Evolutionary conservation across 1,284 basidiomycete species (phyloP), one percentile per base, ranked within the genome.

Genomic region (Malassezia vespertilionis): DNA sequence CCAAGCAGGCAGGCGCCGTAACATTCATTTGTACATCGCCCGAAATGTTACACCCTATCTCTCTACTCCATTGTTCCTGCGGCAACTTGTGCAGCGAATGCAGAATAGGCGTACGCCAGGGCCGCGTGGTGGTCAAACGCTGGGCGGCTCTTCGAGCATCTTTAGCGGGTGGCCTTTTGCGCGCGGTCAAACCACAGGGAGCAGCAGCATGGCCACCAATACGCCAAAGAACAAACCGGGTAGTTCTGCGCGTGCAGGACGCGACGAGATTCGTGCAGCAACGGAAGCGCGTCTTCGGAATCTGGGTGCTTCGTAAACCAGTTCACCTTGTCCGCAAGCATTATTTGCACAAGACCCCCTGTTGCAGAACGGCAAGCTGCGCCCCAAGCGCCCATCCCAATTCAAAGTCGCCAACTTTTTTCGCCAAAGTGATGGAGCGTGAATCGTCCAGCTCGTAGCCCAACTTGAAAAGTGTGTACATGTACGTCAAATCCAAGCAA

Each of bases 401-500:
- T 78, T 96, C 93, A 4, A 89, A 90, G 5, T 83, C 86, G 21
- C 78, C 78, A 36, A 97, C 78, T 77, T 85, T 82, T 77, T 96
- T 96, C 61, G 62, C 67, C 20, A 67, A 48, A 18, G 57, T 61
- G 15, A 70, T 40, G 34, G 52, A 41, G 82, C 90, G 31, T 86
- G 37, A 85, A 81, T 57, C 58, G 9, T 48, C 55, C n/a, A 66
- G 54, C 52, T 71, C 65, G 53, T 71, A 72, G 3, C 68, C 76
- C 0, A 90, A 75, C 46, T 82, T 77, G 42, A 97, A 73, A 52
- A 97, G 72, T 28, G 80, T 82, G 67, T 93, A 81, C 86, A 91
- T 88, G 71, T 90, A 97, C 27, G 87, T 95, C 65, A 96, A 72
- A 73, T 97, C 91, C 36, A 96, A 77, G 72, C 91, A 97, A 75